Base-by-base conservation (phyloP, 257 asterid species). In the Ilex aquifolium region DNA sequence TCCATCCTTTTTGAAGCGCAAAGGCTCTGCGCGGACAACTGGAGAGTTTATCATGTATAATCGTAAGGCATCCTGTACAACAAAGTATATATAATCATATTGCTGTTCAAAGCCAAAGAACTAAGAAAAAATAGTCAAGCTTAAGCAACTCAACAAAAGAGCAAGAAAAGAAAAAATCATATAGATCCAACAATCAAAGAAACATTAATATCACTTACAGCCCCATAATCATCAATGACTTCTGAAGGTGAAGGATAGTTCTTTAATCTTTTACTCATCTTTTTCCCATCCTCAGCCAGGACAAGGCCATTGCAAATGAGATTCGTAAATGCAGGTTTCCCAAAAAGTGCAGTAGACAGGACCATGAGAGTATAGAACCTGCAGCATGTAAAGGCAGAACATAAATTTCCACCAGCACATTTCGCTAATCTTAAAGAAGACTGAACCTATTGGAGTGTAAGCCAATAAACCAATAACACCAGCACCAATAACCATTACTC, bases 251-350 rank as follows among this genome's bases (percentile, higher is more conserved):
- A 82, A 68, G 99, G 99, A 72, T 93, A 93, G 62, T 93, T 93
- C 79, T 79, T 90, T 74, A 93, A 71, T 69, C 95, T 85, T 82
- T 93, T 93, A 44, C 97, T 90, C 99, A 93, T 93, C 82, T 93
- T 93, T 77, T 93, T 93, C 67, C 97, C 99, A 72, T 93, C 99
- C 73, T 85, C 97, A 62, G 97, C 99, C 75, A 93, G 66, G 30
- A 93, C 95, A 77, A 93, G 97, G 57, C 99, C 99, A 71, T 93
- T 93, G 79, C 99, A 93, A 44, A 93, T 90, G 67, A 93, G 99
- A 68, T 93, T 93, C 79, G 84, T 85, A 73, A 93, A 93, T 69
- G 99, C 99, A 21, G 97, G 97, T 74, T 90, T 93, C 54, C 84
- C 95, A 74, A 93, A 93, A 21, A 93, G 85, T 46, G 99, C 99